Conservation (phyloP, 352 stramenopile genomes). For the Globisporangium ultimum region DNA sequence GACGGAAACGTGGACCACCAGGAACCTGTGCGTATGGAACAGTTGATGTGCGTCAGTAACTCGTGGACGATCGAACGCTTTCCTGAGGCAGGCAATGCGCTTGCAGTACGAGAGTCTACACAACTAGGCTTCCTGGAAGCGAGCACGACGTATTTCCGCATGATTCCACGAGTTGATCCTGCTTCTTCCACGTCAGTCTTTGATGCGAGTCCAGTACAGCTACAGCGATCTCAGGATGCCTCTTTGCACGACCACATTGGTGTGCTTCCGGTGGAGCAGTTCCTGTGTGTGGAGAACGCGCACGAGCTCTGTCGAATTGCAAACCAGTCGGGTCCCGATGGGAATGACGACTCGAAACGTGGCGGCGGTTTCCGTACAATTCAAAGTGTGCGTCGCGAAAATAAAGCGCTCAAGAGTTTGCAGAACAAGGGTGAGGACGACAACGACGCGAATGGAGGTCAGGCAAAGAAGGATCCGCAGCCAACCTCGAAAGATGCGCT, state of each 20-base stretch:
- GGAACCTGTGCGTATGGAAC: constrained; percentile 41
- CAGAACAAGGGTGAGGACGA: constrained; percentile 1
- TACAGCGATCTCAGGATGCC: too few relatives aligned
- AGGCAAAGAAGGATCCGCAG: constrained; percentile 30
- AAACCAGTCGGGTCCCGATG: constrained; percentile 12
- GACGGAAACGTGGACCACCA: constrained; percentile 20
- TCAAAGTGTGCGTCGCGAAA: constrained; percentile 82
- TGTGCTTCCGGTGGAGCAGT: constrained; percentile 55
- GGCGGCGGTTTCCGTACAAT: constrained; percentile 74
- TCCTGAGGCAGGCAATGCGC: background rate
- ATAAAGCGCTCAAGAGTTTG: constrained; percentile 62
- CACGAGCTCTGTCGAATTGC: constrained; percentile 34
- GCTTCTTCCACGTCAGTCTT: background rate
- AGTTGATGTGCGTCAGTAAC: constrained; percentile 60
- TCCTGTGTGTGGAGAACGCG: constrained; percentile 76
- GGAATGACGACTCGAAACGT: constrained; percentile 28
- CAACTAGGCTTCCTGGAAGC: constrained; percentile 65
- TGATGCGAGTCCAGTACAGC: too few relatives aligned
- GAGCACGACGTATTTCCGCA: constrained; percentile 78
- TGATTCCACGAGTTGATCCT: constrained; percentile 24
- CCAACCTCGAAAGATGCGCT: constrained; percentile 60
- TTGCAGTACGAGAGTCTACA: constrained; percentile 25
- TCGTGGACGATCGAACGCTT: constrained; percentile 60
- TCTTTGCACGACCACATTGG: constrained; percentile 3
- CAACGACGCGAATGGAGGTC: background rate